A percentile compares a stretch with the other conserved stretches of the same genome.
phyloP scores from a whole-genome alignment of 768 basidiomycete genomes.

The Termitomyces sp. region DNA sequence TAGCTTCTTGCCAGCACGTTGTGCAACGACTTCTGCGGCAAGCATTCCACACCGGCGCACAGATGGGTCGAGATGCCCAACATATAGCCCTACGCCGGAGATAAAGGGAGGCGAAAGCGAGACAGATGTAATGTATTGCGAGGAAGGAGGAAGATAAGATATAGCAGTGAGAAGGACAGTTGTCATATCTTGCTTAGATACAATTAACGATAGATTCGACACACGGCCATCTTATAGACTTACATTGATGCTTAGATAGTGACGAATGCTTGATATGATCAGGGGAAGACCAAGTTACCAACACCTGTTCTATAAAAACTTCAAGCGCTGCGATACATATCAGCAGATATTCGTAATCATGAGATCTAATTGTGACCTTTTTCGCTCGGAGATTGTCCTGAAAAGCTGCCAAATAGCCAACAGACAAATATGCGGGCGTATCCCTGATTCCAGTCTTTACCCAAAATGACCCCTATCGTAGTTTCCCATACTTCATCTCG shows the following conservation, averaged over 20 bases:
- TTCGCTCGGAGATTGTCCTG: constrained; percentile 19
- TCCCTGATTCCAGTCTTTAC: constrained; percentile 54
- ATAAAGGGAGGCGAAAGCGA: constrained; percentile 60
- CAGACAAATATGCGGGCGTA: constrained; percentile 61
- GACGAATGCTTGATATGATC: constrained; percentile 80
- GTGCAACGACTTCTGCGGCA: constrained; percentile 75
- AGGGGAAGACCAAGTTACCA: constrained; percentile 68
- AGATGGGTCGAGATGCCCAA: constrained; percentile 68
- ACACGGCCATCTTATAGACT: constrained; percentile 19
- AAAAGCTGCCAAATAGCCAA: constrained; percentile 53
- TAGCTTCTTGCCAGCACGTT: constrained; percentile 55
- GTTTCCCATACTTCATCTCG: constrained; percentile 49
- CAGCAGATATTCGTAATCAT: background rate
- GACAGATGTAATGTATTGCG: constrained; percentile 38
- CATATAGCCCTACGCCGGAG: constrained; percentile 63
- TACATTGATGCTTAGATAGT: constrained; percentile 71
- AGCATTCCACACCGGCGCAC: constrained; percentile 92
- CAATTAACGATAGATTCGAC: background rate
- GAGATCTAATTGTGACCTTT: constrained; percentile 18
- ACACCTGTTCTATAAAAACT: constrained; percentile 38
- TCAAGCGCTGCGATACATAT: constrained; percentile 33
- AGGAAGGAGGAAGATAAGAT: constrained; percentile 53
- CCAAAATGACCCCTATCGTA: constrained; percentile 41
- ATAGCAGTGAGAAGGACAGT: constrained; percentile 60
- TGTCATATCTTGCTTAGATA: constrained; percentile 54